A percentile compares a stretch with the other conserved stretches of the same genome.
These are phyloP conservation scores for Immersiporthe knoxdaviesiana DNA, from an alignment of 2,329 filamentous ascomycete species.

Conservation along the genomic window DNA sequence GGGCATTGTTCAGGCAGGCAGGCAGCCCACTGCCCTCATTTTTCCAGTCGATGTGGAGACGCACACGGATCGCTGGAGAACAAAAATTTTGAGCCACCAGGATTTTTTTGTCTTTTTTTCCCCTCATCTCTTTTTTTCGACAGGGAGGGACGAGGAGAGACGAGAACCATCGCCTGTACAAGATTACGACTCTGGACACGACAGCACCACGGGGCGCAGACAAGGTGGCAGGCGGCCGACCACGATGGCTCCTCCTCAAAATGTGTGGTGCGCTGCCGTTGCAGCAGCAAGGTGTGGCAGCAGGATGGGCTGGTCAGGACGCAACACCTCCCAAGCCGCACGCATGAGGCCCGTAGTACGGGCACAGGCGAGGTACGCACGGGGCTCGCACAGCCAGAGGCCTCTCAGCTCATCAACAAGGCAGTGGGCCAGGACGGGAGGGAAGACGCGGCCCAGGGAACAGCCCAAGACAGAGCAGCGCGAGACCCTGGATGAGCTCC, in stretches of 20 bases:
- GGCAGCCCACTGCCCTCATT: not conserved
- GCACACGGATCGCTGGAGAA: not conserved
- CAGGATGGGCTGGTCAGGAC: not conserved
- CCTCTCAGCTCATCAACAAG: conserved; percentile 1
- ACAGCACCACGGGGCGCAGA: not conserved
- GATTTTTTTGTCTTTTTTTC: too few species aligned
- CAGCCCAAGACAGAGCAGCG: not conserved
- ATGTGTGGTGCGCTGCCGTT: not conserved
- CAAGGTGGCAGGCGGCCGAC: not conserved
- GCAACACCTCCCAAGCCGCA: not conserved
- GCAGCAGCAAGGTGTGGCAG: not conserved
- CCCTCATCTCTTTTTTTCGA: too few species aligned
- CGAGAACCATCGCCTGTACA: not conserved
- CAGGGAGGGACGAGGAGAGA: not conserved
- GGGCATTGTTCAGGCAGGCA: not conserved
- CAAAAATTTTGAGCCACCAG: not conserved
- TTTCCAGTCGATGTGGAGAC: not conserved
- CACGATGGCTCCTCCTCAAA: not conserved
- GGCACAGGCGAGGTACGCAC: not conserved
- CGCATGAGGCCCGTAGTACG: not conserved
- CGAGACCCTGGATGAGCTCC: conserved; percentile 34
- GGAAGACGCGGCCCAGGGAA: not conserved
- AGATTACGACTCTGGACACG: not conserved
- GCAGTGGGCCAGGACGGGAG: not conserved
- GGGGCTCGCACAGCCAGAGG: not conserved